These are phyloP conservation scores for Cutaneotrichosporon cyanovorans DNA, from an alignment of 1,284 basidiomycete species.

Conservation along the genomic window DNA sequence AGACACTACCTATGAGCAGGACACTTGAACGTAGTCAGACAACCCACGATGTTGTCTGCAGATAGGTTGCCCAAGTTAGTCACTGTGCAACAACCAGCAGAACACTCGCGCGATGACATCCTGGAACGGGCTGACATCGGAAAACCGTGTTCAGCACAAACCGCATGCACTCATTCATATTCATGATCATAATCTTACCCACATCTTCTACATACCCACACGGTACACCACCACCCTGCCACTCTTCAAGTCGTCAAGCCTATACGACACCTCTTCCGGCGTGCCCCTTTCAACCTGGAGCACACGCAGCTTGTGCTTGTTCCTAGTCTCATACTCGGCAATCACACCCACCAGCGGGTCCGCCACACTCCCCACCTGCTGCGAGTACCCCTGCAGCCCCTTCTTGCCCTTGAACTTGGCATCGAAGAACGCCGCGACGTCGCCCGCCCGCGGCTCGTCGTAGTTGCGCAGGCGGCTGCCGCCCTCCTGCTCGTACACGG, in stretches of 20 bases:
- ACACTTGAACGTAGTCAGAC: too few relatives aligned
- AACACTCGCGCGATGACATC: too few relatives aligned
- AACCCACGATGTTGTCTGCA: too few relatives aligned
- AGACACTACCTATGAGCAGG: too few relatives aligned
- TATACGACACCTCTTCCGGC: conserved; percentile 15
- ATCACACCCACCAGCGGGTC: conserved; percentile 67
- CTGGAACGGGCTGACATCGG: too few relatives aligned
- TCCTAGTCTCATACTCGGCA: conserved; percentile 63
- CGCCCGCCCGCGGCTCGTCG: conserved; percentile 71
- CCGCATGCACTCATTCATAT: too few relatives aligned
- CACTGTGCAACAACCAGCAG: too few relatives aligned
- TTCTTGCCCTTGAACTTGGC: conserved; percentile 84
- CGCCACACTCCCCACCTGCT: conserved; percentile 54
- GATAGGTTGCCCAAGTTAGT: too few relatives aligned
- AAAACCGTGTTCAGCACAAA: too few relatives aligned
- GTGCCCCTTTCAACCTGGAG: conserved; percentile 56
- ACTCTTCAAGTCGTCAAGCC: conserved; percentile 16
- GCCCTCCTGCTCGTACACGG: conserved; percentile 66
- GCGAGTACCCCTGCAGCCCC: conserved; percentile 60
- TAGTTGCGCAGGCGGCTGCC: conserved; percentile 59
- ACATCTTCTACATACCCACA: neutral
- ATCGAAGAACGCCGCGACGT: conserved; percentile 66
- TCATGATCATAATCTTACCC: too few relatives aligned
- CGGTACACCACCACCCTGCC: conserved; percentile 8
- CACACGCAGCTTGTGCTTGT: conserved; percentile 74